These are phyloP conservation scores for Termitomyces sp. DNA, from an alignment of 768 basidiomycete species.

Conservation along the genomic window DNA sequence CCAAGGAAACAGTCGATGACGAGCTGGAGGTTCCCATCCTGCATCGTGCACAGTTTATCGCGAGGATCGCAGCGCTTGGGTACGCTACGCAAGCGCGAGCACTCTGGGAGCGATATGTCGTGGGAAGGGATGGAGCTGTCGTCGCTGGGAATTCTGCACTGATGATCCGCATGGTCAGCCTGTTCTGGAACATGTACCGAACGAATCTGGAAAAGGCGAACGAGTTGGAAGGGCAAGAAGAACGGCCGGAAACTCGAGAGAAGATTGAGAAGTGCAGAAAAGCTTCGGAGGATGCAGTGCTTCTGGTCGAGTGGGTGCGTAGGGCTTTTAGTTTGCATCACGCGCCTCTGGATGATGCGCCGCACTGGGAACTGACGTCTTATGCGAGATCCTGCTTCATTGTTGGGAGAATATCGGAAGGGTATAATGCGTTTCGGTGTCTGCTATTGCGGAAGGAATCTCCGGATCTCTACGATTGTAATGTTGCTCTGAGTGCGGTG, in stretches of 20 bases:
- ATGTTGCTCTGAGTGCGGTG: conserved; percentile 52
- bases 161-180: conserved; percentile 45
- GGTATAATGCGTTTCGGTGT: conserved; percentile 39
- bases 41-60: conserved; percentile 46
- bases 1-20: conserved; percentile 38
- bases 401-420: conserved; percentile 40
- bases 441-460: conserved; percentile 42
- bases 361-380: conserved; percentile 49
- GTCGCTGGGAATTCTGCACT: conserved; percentile 40
- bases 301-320: conserved; percentile 43
- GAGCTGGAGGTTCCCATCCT: conserved; percentile 34
- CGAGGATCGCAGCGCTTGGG: conserved; percentile 37
- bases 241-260: neutral
- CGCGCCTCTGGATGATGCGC: conserved; percentile 39
- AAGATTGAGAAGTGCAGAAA: conserved; percentile 9
- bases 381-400: conserved; percentile 60
- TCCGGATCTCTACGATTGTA: conserved; percentile 61
- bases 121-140: conserved; percentile 30
- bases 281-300: conserved; percentile 18
- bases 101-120: conserved; percentile 54
- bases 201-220: conserved; percentile 7
- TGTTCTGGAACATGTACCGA: conserved; percentile 29
- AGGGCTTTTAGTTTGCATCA: conserved; percentile 35
- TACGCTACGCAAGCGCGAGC: conserved; percentile 40
- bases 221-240: neutral